Base-by-base conservation (phyloP, 2,329 filamentous ascomycete genomes). In the Cladosporium oxysporum region DNA sequence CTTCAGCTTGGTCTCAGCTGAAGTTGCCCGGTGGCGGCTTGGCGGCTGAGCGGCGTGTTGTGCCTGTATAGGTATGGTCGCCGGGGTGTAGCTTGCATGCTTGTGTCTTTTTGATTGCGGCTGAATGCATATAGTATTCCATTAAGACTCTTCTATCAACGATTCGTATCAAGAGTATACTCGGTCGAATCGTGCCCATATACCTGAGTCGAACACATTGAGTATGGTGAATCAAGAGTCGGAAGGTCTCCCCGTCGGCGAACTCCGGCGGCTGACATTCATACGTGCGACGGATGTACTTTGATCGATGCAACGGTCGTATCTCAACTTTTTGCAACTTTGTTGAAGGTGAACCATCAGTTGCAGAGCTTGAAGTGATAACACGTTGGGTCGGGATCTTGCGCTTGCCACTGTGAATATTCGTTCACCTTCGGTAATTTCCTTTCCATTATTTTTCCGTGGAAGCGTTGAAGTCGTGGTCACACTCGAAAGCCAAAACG, bases 21-120 rank as follows among this genome's bases (percentile, higher is more conserved):
- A 21, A 55, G 52, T 53, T 53, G 50, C 12, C 50, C 52, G 52
- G n/a, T 14, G 29, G 28, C 52, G 52, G 52, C 52, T 55, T 55
- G 52, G 52, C 52, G 33, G 28, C 18, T 33, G 52, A 55, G 26
- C 50, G 50, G 50, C 50, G 16, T 31, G 52, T n/a, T 33, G 18
- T 5, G 28, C 26, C 28, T 29, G 26, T n/a, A 55, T 55, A 33
- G 52, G 52, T 23, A 55, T 55, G 52, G 52, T 33, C 52, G 26
- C 52, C 18, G 29, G 50, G 52, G 10, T 10, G 8, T 31, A 12
- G 29, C 52, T 33, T 55, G 52, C 28, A 55, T 21, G 52, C 11
- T 29, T 33, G 28, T 55, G 33, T 21, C 11, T 55, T n/a, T n/a
- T 33, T 55, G 28, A 31, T 33, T 47, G 41, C 41, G 41, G 41